Conservation (phyloP, 768 basidiomycete genomes). For the Gyrodon lividus region DNA sequence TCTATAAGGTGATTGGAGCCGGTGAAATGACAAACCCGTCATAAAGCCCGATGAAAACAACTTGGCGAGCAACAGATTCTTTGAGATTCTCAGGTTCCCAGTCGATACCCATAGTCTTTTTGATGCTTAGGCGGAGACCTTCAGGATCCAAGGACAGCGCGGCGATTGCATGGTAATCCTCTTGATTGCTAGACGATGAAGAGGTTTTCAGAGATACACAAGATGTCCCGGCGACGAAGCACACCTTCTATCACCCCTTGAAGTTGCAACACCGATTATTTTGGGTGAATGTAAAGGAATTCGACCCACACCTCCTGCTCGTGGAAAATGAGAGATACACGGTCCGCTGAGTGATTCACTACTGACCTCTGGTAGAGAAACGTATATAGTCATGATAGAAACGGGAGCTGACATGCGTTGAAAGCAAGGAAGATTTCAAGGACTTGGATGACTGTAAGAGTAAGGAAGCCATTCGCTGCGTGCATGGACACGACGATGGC, state of each 20-base stretch:
- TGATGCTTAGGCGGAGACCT: conserved; percentile 66
- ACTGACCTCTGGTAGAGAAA: conserved; percentile 45
- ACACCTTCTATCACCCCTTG: conserved; percentile 74
- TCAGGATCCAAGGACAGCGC: conserved; percentile 73
- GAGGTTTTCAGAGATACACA: conserved; percentile 12
- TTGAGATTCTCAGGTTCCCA: conserved; percentile 67
- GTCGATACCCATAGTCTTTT: conserved; percentile 58
- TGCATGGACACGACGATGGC: conserved; percentile 23
- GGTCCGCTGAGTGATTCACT: conserved; percentile 25
- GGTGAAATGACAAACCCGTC: conserved; percentile 64
- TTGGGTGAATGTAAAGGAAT: conserved; percentile 75
- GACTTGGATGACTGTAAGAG: conserved; percentile 21
- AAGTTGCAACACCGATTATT: conserved; percentile 72
- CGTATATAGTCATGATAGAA: conserved; percentile 73
- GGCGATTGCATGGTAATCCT: conserved; percentile 80
- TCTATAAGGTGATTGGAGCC: conserved; percentile 1
- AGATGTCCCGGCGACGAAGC: conserved; percentile 8
- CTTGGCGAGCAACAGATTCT: conserved; percentile 66
- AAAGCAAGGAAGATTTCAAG: conserved; percentile 7
- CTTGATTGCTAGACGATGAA: conserved; percentile 65
- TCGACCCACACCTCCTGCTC: conserved; percentile 59
- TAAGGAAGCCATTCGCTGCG: conserved; percentile 29
- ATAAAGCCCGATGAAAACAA: conserved; percentile 85
- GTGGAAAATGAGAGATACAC: conserved; percentile 7
- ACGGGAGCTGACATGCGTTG: conserved; percentile 21